Base-by-base conservation (phyloP, 31 red algal species). In the Endocladia muricata region DNA sequence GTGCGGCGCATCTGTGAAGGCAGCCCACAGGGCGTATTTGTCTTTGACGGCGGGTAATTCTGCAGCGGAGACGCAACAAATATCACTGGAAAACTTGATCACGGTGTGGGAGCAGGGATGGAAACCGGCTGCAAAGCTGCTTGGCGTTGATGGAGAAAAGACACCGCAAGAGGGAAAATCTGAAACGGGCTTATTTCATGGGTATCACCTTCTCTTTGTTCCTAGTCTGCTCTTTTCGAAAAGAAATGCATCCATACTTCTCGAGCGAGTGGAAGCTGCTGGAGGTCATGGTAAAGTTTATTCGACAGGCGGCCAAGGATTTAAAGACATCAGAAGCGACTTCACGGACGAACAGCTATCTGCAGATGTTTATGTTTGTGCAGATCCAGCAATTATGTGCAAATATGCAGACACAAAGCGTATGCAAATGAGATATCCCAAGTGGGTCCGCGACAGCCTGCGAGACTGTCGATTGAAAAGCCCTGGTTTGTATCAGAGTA, bases 391-490 rank as follows among this genome's bases (percentile, higher is more conserved):
- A 15, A 55, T 85, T 38, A 59, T 74, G 0, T 47, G 37, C 2
- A 73, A 74, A 48, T 74, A 74, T 59, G 28, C 82, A 11, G 31
- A 66, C 31, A 35, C 61, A 4, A 66, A 49, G 44, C 41, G 40
- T 29, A 11, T 88, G 1, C 49, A 77, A 7, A 43, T 81, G 1
- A 23, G 52, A 26, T 76, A 67, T 13, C 68, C 85, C 25, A 68
- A 61, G 25, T 88, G 85, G 85, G 47, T 88, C 37, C 49, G 3
- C 35, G 85, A 88, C 29, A 80, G 75, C 49, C 31, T 88, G 7
- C 64, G 76, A 29, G 74, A 78, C 68, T 61, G 29, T 36, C 74
- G 85, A 11, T 21, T 88, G 21, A 88, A 88, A 64, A 40, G 44
- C 2, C 37, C 59, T 3, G 9, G 49, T 1, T 35, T 88, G 15